Evolutionary conservation across 106 monocot genomes (phyloP), one percentile per base, ranked within the genome.

Genomic region (Triglochin maritima): DNA sequence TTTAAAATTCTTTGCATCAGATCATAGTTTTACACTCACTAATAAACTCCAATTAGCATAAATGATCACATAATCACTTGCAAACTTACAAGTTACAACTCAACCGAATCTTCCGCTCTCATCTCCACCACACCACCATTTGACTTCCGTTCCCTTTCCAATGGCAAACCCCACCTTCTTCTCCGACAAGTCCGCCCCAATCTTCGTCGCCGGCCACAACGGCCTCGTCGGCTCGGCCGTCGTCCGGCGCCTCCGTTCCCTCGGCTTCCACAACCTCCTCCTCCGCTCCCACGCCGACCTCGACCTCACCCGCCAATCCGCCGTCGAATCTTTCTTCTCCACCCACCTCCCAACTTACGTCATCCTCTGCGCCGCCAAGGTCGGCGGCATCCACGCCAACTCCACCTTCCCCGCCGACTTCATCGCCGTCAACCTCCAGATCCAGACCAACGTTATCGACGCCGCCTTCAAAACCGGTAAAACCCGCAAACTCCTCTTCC

Each of bases 361-460:
- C 68, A 67, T 91, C 74, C 78, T 91, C 52, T 81, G 84, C 59
- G 96, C 96, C 59, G 96, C 96, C 47, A 98, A 88, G 76, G 96
- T 98, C 67, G 96, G 96, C 14, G 96, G 96, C 29, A 98, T 98
- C 71, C 86, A 81, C 75, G 96, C 96, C 69, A 98, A 98, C 84
- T 88, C 91, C 61, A 76, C 81, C 67, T 91, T 71, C 80, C 96
- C 91, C 47, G 96, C 91, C 55, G 96, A 98, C 71, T 98, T 98
- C 84, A 98, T 98, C 77, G 74, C 85, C 52, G 76, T 78, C 65
- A 98, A 98, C 74, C 91, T 98, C 75, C 85, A 82, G 84, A 98
- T 98, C 83, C 96, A 98, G 80, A 98, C 91, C 63, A 98, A 98
- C 80, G 78, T 98, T 76, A 82, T 98, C 72, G 74, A 80, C 65